Percentiles rank a stretch among this genome's conserved stretches.
Evolutionary conservation across 805 yeast species (phyloP).

Genomic region (Starmerella davenportii): DNA sequence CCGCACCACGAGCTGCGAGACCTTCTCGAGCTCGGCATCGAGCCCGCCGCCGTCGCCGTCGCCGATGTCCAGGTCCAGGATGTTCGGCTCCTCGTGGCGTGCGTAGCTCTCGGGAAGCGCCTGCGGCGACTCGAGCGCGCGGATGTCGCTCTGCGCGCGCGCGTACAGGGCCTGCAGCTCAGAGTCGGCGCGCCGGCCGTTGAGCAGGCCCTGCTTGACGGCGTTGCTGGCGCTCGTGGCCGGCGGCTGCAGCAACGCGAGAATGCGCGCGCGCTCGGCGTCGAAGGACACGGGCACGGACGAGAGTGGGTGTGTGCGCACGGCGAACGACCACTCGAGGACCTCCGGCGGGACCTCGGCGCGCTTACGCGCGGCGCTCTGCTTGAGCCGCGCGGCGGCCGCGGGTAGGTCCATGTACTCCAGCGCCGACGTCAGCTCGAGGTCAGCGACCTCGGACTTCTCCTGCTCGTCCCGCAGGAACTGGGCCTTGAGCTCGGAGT

Average conservation of each 20-base stretch:
- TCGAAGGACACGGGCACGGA: constrained; percentile 15
- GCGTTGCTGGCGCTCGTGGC: constrained; percentile 4
- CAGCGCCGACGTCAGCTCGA: constrained; percentile 58
- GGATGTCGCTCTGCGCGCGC: constrained; percentile 27
- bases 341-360: constrained; percentile 25
- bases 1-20: constrained; percentile 43
- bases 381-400: constrained; percentile 16
- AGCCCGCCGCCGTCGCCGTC: constrained; percentile 16
- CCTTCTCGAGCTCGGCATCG: constrained; percentile 27
- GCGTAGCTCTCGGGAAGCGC: not conserved
- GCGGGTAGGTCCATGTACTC: constrained; percentile 63
- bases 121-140: constrained; percentile 21
- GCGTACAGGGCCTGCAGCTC: constrained; percentile 38
- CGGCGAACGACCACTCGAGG: constrained; percentile 25
- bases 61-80: constrained; percentile 46
- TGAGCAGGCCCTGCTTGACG: constrained; percentile 22
- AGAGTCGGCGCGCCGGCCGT: constrained; percentile 32
- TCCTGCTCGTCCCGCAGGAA: constrained; percentile 59
- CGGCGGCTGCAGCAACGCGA: constrained; percentile 6
- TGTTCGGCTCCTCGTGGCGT: constrained; percentile 5
- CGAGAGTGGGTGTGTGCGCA: constrained; percentile 5
- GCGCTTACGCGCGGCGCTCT: not conserved
- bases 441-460: constrained; percentile 54
- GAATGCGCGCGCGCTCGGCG: constrained; percentile 15
- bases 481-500: constrained; percentile 77